These are phyloP conservation scores for Lagenidium giganteum DNA, from an alignment of 352 stramenopile genomes.

Conservation along the genomic window DNA sequence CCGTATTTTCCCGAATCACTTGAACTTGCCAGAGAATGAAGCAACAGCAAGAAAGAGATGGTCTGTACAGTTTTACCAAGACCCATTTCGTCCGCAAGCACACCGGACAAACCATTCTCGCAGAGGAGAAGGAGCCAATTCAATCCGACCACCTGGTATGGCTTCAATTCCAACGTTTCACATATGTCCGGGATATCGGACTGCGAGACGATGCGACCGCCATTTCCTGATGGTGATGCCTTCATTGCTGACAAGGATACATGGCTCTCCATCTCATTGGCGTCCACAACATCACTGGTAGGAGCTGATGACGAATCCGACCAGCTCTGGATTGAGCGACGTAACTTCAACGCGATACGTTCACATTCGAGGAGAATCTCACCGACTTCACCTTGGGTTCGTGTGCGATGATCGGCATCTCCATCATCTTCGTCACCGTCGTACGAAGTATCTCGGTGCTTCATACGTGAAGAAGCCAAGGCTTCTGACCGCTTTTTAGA, in stretches of 20 bases:
- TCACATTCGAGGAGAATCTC: slow-evolving; percentile 63
- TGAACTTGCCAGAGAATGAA: slow-evolving; percentile 40
- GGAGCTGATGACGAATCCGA: slow-evolving; percentile 29
- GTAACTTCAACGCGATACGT: slow-evolving; percentile 52
- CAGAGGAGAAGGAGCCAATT: slow-evolving; percentile 81
- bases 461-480: background rate
- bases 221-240: too few species aligned
- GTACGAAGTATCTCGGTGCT: slow-evolving; percentile 3
- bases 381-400: slow-evolving; percentile 67
- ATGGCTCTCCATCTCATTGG: slow-evolving; percentile 41
- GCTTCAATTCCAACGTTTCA: slow-evolving; percentile 71
- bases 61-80: slow-evolving; percentile 92
- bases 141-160: slow-evolving; percentile 80
- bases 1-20: slow-evolving; percentile 17
- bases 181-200: slow-evolving; percentile 65
- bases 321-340: slow-evolving; percentile 56
- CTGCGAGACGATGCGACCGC: slow-evolving; percentile 53
- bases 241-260: slow-evolving; percentile 56
- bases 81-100: slow-evolving; percentile 89
- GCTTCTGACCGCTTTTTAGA: slow-evolving; percentile 1
- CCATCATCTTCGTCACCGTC: slow-evolving; percentile 32
- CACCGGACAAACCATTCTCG: slow-evolving; percentile 73
- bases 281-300: slow-evolving; percentile 25
- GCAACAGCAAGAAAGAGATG: slow-evolving; percentile 69
- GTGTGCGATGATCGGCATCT: slow-evolving; percentile 43